Conservation (phyloP, 495 filamentous ascomycete genomes). For the Xylona heveae region DNA sequence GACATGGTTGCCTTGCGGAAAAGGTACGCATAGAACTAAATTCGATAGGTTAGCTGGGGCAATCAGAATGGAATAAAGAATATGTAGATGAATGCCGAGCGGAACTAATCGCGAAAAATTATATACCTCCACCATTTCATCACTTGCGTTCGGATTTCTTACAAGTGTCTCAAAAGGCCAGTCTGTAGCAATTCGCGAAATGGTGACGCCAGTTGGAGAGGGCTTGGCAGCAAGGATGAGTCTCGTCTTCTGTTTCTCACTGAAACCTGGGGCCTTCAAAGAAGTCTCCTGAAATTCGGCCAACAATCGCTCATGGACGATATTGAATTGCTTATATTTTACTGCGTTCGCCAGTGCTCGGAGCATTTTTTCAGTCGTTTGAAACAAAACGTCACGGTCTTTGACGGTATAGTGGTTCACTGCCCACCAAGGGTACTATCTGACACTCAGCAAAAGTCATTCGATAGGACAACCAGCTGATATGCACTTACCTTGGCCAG, state of each 20-base stretch:
- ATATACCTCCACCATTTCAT: constrained; percentile 8
- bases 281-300: constrained; percentile 10
- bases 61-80: too few species aligned
- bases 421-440: constrained; percentile 46
- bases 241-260: constrained; percentile 10
- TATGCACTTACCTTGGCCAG: constrained; percentile 35
- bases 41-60: too few species aligned
- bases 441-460: constrained; percentile 3
- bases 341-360: constrained; percentile 20
- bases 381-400: constrained; percentile 36
- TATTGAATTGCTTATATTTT: constrained; percentile 9
- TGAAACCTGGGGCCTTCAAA: constrained; percentile 12
- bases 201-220: constrained; percentile 1
- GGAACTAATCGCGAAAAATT: too few species aligned
- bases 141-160: constrained; percentile 2
- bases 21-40: too few species aligned
- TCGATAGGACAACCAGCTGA: neutral
- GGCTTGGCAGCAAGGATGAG: constrained; percentile 1
- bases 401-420: constrained; percentile 37
- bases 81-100: too few species aligned
- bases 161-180: constrained; percentile 10
- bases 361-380: constrained; percentile 26
- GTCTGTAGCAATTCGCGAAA: neutral
- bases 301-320: constrained; percentile 31
- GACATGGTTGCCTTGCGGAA: too few species aligned